Evolutionary conservation across 345 rosid genomes (phyloP).

Genomic region (Angophora floribunda): DNA sequence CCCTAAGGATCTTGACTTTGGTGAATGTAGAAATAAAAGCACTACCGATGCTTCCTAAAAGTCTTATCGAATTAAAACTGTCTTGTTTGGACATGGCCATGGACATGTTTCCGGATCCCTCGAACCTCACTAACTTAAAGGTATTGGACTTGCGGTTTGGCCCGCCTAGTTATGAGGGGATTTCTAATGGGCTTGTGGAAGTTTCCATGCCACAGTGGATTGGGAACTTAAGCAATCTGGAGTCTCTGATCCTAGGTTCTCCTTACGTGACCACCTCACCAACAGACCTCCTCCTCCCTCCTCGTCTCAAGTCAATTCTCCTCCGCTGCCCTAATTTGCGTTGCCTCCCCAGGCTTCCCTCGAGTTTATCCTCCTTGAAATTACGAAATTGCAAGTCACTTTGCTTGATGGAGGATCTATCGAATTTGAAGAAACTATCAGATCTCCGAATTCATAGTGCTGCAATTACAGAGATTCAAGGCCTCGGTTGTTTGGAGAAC

Average conservation of each 20-base stretch:
- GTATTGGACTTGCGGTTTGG: not conserved
- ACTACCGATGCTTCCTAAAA: not conserved
- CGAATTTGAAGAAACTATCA: too few relatives aligned
- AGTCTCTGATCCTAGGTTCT: fast-evolving
- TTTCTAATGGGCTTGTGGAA: too few relatives aligned
- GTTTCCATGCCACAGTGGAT: too few relatives aligned
- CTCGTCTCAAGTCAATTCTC: fast-evolving
- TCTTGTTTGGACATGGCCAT: not conserved
- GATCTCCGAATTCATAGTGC: fast-evolving
- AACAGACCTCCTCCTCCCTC: too few relatives aligned
- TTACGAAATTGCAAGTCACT: fast-evolving
- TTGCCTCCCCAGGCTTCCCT: too few relatives aligned
- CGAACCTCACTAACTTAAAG: not conserved
- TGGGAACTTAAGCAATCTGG: too few relatives aligned
- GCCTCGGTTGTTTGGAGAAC: too few relatives aligned
- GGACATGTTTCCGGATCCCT: not conserved
- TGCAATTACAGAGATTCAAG: too few relatives aligned
- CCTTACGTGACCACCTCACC: too few relatives aligned
- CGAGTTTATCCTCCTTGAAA: fast-evolving
- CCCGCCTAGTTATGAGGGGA: too few relatives aligned
- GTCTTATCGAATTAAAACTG: not conserved
- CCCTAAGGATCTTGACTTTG: fast-evolving
- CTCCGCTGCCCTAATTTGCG: fast-evolving
- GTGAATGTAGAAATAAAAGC: fast-evolving
- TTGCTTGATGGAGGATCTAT: too few relatives aligned